Conservation (phyloP, 164 flowering plant genomes). For the Kingdonia uniflora region DNA sequence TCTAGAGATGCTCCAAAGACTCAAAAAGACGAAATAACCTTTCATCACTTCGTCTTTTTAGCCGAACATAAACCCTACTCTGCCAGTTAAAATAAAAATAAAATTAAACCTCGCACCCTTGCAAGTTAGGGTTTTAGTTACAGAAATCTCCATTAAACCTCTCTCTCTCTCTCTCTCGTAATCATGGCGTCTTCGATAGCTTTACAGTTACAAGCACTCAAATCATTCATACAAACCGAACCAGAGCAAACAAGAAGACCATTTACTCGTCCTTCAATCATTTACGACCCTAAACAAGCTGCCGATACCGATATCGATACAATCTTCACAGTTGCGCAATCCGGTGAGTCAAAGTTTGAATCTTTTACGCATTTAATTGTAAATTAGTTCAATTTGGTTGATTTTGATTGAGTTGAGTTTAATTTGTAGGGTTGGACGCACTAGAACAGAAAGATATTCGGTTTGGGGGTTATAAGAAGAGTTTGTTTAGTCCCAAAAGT, state of each 20-base stretch:
- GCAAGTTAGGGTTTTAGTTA: too few species aligned
- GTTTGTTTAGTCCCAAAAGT: slow-evolving; percentile 61
- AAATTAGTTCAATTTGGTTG: not conserved
- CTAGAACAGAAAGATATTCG: slow-evolving; percentile 38
- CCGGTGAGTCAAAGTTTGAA: slow-evolving; percentile 30
- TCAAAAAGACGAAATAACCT: too few species aligned
- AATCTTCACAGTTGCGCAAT: slow-evolving; percentile 35
- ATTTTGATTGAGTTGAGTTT: not conserved
- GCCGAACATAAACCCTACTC: too few species aligned
- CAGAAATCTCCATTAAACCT: too few species aligned
- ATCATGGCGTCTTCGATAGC: slow-evolving; percentile 45
- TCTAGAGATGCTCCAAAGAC: too few species aligned
- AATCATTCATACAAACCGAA: slow-evolving; percentile 28
- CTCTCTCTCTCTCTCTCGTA: too few species aligned
- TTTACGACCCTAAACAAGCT: slow-evolving; percentile 68
- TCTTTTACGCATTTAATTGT: not conserved
- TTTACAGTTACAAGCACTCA: slow-evolving; percentile 60
- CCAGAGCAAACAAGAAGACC: slow-evolving; percentile 44
- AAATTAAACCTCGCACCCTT: too few species aligned
- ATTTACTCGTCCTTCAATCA: slow-evolving; percentile 67
- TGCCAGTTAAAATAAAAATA: too few species aligned
- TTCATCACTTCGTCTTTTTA: too few species aligned
- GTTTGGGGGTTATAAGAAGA: slow-evolving; percentile 45
- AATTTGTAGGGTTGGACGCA: slow-evolving; percentile 56
- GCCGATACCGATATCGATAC: slow-evolving; percentile 78